Base-by-base conservation (phyloP, 1,284 basidiomycete species). In the Gastroboletus turbinatus region DNA sequence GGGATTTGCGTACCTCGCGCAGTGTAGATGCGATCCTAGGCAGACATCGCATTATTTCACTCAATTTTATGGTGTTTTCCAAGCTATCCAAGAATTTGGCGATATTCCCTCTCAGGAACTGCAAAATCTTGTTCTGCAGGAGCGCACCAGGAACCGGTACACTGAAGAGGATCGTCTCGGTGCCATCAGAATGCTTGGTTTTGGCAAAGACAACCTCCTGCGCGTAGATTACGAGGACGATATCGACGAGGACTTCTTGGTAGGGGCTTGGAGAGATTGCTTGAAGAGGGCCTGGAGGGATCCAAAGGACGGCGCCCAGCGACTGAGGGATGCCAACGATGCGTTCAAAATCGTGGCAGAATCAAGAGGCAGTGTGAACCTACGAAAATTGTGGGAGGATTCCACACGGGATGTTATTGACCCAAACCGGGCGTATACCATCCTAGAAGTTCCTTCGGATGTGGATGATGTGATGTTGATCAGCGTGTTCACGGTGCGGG, bases 391-490 rank as follows among this genome's bases (percentile, higher is more conserved):
- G 30, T 85, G 82, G 78, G 79, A 84, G 53, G 71, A 77, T 43
- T 80, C 78, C 60, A 79, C 82, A 63, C 78, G 78, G 52, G 80
- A 76, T 39, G 73, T 79, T 53, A 88, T 93, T 82, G 86, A 83
- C 43, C 82, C 86, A 7, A 82, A 84, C 39, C 78, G 81, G 61
- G 93, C 93, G 25, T 93, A 90, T 66, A 76, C 79, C 52, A 84
- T 86, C 40, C 76, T 96, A 43, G 90, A 90, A 60, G 78, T 88
- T 39, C 84, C 85, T 8, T 74, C 76, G 48, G 86, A 87, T 16
- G 79, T 86, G 8, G 90, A 92, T 50, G 93, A 96, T 53, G 74
- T 77, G 13, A 88, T 92, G 79, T 67, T 95, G 33, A 79, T 91
- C 51, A 87, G 85, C 3, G 80, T 93, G 10, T 94, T 80, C 66